Conservation (phyloP, 352 stramenopile species). For the Phytopythium litorale region DNA sequence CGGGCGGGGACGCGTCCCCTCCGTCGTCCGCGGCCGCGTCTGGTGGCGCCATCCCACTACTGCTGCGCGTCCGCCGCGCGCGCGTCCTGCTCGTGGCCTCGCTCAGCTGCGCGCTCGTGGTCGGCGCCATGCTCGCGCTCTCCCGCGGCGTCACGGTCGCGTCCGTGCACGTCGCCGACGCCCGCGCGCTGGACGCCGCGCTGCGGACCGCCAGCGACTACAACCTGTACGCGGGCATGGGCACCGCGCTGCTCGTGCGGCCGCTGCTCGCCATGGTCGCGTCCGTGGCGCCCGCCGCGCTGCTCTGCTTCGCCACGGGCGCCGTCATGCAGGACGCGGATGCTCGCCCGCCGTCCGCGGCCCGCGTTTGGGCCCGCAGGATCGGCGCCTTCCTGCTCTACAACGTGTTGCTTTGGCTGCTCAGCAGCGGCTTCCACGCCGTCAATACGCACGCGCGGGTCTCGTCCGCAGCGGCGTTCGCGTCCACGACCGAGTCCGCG, state of each 20-base stretch:
- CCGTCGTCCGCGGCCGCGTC: constrained; percentile 5
- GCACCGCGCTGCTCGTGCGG: constrained; percentile 31
- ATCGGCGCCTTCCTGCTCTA: constrained; percentile 23
- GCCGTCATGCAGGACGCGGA: constrained; percentile 41
- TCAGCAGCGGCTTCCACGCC: constrained; percentile 60
- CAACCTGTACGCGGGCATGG: constrained; percentile 39
- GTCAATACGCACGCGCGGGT: constrained; percentile 42
- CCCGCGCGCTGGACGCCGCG: neutral
- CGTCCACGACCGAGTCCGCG: too few relatives aligned
- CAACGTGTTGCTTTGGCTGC: constrained; percentile 48
- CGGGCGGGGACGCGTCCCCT: neutral
- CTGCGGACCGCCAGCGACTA: constrained; percentile 16
- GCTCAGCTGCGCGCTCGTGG: constrained; percentile 13
- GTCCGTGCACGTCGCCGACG: constrained; percentile 18
- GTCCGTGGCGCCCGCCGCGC: constrained; percentile 41
- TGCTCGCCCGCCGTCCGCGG: neutral
- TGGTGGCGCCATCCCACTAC: constrained; percentile 30
- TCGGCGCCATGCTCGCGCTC: constrained; percentile 27
- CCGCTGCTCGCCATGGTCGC: constrained; percentile 45
- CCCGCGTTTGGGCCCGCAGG: neutral
- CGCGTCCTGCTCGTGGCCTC: constrained; percentile 31
- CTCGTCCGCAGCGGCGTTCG: neutral
- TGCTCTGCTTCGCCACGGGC: constrained; percentile 54
- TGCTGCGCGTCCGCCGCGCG: constrained; percentile 35
- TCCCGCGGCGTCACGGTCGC: constrained; percentile 31